Conservation (phyloP, 352 stramenopile genomes). For the Globisporangium apiculatum region DNA sequence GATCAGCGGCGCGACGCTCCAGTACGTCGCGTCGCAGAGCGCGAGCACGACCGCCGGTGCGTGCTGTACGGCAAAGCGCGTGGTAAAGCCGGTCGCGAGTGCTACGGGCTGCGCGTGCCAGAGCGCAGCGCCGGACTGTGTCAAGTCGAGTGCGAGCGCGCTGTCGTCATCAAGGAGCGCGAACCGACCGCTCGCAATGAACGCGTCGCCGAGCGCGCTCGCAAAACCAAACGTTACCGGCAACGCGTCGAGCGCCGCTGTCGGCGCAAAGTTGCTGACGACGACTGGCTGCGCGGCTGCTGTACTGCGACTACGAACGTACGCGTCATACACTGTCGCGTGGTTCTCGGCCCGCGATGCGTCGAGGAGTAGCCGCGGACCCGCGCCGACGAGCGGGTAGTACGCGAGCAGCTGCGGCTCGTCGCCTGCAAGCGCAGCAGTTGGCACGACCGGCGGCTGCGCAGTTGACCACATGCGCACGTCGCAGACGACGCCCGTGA, state of each 20-base stretch:
- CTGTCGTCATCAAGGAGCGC: constrained; percentile 20
- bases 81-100: constrained; percentile 45
- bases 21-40: constrained; percentile 62
- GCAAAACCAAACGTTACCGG: constrained; percentile 37
- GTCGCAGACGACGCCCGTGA: constrained; percentile 61
- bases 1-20: constrained; percentile 52
- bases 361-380: constrained; percentile 60
- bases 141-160: constrained; percentile 21
- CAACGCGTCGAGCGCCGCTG: constrained; percentile 17
- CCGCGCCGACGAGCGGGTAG: constrained; percentile 63
- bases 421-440: constrained; percentile 22
- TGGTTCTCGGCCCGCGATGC: constrained; percentile 68
- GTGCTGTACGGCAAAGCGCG: constrained; percentile 27
- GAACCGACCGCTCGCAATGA: constrained; percentile 36
- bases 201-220: constrained; percentile 25
- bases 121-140: constrained; percentile 25
- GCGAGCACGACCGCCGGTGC: constrained; percentile 35
- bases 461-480: constrained; percentile 55
- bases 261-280: constrained; percentile 23
- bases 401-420: constrained; percentile 57
- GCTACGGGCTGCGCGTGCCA: constrained; percentile 35
- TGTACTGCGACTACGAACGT: constrained; percentile 1
- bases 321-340: constrained; percentile 48
- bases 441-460: constrained; percentile 4
- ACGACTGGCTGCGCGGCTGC: neutral